Conservation (phyloP, 164 flowering plant genomes). For the Brasenia schreberi region DNA sequence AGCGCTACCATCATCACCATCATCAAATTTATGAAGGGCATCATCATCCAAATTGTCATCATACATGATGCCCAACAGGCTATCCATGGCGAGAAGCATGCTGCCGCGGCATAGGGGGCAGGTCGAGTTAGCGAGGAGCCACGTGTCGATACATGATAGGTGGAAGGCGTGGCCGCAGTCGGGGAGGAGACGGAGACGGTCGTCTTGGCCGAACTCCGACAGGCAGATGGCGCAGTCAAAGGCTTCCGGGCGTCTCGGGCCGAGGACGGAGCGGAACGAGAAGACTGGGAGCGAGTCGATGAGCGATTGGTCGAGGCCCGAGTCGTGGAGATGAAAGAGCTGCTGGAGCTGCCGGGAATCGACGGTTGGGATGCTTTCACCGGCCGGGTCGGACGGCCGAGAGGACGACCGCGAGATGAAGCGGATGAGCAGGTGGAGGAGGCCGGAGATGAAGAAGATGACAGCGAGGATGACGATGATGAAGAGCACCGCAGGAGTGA, state of each 20-base stretch:
- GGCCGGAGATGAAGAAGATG: constrained; percentile 52
- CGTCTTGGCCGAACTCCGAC: constrained; percentile 44
- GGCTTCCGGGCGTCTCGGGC: constrained; percentile 38
- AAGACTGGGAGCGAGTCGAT: constrained; percentile 83
- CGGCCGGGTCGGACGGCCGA: constrained; percentile 35
- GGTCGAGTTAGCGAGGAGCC: constrained; percentile 50
- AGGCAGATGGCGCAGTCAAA: constrained; percentile 62
- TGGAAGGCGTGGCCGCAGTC: constrained; percentile 75
- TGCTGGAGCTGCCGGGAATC: constrained; percentile 58
- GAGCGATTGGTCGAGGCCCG: constrained; percentile 70
- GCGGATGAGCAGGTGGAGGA: constrained; percentile 58
- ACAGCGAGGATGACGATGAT: constrained; percentile 48
- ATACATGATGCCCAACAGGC: constrained; percentile 20
- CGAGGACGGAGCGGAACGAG: constrained; percentile 45
- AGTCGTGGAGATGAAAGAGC: constrained; percentile 72
- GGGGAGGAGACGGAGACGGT: constrained; percentile 44
- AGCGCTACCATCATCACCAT: constrained; percentile 25
- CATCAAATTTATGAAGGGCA: not conserved
- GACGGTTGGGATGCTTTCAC: constrained; percentile 23
- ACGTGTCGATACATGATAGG: constrained; percentile 57
- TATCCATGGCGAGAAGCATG: constrained; percentile 12
- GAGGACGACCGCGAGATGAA: constrained; percentile 29
- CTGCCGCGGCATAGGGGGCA: constrained; percentile 59
- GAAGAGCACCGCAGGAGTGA: constrained; percentile 51
- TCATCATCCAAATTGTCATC: constrained; percentile 13